phyloP scores from a whole-genome alignment of 345 rosid genomes.

The Linum usitatissimum region DNA sequence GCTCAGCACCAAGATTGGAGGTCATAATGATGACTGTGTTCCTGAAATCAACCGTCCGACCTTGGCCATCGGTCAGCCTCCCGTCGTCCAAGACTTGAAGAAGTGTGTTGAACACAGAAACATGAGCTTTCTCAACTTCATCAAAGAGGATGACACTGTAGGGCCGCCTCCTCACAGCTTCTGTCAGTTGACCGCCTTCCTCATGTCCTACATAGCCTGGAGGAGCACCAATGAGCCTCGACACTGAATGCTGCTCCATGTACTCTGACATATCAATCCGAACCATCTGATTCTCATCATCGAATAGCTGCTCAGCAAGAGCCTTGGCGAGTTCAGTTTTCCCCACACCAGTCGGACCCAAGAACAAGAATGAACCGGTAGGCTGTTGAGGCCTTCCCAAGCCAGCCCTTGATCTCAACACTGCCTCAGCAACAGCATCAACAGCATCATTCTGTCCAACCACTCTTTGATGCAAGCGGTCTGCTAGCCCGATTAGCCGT shows the following conservation, averaged over 20 bases:
- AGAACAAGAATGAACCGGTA: constrained; percentile 79
- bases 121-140: constrained; percentile 90
- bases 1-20: constrained; percentile 87
- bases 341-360: constrained; percentile 97
- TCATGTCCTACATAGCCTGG: constrained; percentile 98
- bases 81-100: constrained; percentile 93
- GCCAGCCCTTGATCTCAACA: constrained; percentile 77
- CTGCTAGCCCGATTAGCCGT: constrained; percentile 66
- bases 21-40: constrained; percentile 87
- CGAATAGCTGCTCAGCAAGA: constrained; percentile 86
- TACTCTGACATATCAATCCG: constrained; percentile 87
- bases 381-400: constrained; percentile 94
- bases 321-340: constrained; percentile 91
- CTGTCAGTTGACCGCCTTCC: constrained; percentile 91
- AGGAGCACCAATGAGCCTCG: constrained; percentile 72
- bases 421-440: constrained; percentile 69
- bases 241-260: constrained; percentile 77
- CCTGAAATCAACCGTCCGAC: constrained; percentile 76
- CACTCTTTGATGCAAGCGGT: constrained; percentile 65
- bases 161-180: constrained; percentile 84
- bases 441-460: constrained; percentile 87
- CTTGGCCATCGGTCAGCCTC: constrained; percentile 83
- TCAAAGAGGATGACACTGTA: constrained; percentile 76
- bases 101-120: constrained; percentile 82
- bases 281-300: constrained; percentile 62